These are phyloP conservation scores for Beta vulgaris DNA, from an alignment of 148 eudicot genomes.

Conservation along the genomic window DNA sequence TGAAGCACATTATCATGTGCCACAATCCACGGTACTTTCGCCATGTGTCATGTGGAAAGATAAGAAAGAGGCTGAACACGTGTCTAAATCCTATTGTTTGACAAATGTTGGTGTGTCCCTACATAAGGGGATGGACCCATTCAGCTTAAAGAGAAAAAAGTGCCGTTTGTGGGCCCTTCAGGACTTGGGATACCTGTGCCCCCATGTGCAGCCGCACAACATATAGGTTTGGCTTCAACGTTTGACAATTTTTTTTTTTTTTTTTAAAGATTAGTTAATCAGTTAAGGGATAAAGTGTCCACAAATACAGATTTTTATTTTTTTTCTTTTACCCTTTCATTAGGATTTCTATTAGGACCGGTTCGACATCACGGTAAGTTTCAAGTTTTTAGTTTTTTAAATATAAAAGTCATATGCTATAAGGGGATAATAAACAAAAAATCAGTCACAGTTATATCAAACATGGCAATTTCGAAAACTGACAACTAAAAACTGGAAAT, in stretches of 20 bases:
- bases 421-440: no score
- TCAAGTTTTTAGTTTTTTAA: no score
- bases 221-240: not conserved
- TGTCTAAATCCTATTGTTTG: slow-evolving; percentile 4
- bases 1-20: slow-evolving; percentile 22
- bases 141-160: not conserved
- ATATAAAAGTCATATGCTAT: no score
- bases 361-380: no score
- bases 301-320: no score
- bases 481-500: no score
- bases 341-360: no score
- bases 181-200: not conserved
- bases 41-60: not conserved
- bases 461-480: no score
- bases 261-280: no score
- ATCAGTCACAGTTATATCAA: no score
- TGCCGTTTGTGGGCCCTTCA: not conserved
- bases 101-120: not conserved
- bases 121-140: not conserved
- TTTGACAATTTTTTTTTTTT: slow-evolving; percentile 2
- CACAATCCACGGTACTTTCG: slow-evolving; percentile 4
- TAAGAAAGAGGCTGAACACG: not conserved
- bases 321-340: no score
- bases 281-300: no score
- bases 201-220: slow-evolving; percentile 32